Conservation (phyloP, 768 basidiomycete genomes). For the Nidularia pulvinata region DNA sequence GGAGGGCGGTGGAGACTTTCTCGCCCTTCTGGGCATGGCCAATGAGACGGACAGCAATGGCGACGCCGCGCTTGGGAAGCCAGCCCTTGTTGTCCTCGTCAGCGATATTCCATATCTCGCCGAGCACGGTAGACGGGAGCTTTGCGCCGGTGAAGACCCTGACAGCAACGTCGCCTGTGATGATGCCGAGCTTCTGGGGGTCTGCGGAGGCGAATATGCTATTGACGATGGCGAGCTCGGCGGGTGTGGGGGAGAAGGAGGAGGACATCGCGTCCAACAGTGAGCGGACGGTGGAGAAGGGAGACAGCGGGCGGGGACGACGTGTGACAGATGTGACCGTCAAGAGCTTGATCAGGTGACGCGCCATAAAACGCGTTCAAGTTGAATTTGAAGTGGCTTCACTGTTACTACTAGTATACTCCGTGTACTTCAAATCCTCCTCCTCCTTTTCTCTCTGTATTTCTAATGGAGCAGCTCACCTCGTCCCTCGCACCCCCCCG, state of each 20-base stretch:
- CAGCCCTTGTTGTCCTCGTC: constrained; percentile 95
- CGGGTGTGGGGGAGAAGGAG: constrained; percentile 42
- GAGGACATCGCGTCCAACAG: constrained; percentile 36
- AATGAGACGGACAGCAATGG: constrained; percentile 87
- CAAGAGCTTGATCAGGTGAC: neutral
- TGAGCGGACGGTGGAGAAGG: constrained; percentile 6
- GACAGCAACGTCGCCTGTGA: constrained; percentile 92
- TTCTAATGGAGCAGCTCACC: constrained; percentile 70
- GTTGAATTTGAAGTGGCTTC: too few species aligned
- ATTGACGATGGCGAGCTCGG: constrained; percentile 61
- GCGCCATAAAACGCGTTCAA: neutral
- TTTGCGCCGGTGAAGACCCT: constrained; percentile 84
- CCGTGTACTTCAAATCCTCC: neutral
- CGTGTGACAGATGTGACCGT: neutral
- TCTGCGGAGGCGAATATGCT: constrained; percentile 77
- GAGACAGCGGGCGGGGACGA: neutral
- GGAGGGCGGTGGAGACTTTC: constrained; percentile 56
- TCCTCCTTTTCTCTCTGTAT: neutral
- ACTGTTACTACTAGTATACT: too few species aligned
- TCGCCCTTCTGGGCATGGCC: constrained; percentile 92
- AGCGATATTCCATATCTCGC: constrained; percentile 92
- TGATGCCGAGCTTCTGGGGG: constrained; percentile 75
- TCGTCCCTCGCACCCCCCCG: constrained; percentile 57
- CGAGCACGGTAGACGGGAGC: constrained; percentile 74
- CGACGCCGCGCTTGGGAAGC: constrained; percentile 86